These are phyloP conservation scores for Austroboletus festivus DNA, from an alignment of 768 basidiomycete species.

Conservation along the genomic window DNA sequence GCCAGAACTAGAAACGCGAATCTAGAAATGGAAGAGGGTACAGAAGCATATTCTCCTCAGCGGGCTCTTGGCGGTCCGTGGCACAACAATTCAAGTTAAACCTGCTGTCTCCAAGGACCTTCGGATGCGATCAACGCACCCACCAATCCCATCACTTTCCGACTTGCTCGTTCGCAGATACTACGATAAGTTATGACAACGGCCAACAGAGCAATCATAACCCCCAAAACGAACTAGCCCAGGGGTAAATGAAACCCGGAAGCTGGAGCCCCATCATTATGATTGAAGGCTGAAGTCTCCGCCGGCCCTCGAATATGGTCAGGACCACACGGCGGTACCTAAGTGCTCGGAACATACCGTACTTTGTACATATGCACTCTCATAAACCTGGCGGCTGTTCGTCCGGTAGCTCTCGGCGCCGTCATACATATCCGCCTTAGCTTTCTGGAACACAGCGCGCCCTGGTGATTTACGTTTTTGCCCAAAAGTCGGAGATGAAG, in stretches of 20 bases:
- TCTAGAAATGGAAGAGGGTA: too few species aligned
- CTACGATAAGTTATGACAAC: background rate
- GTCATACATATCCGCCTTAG: background rate
- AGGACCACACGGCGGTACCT: background rate
- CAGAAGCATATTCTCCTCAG: too few species aligned
- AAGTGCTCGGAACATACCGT: background rate
- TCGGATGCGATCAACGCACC: too few species aligned
- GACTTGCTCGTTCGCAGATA: background rate
- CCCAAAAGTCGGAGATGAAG: background rate
- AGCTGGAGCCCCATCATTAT: too few species aligned
- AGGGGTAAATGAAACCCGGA: background rate
- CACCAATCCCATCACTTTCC: too few species aligned
- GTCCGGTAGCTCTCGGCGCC: background rate
- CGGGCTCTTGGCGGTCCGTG: background rate
- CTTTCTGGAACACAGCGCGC: background rate
- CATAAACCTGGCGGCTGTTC: background rate
- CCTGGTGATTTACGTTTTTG: constrained; percentile 22
- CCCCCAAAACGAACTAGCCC: background rate
- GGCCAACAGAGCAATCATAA: background rate
- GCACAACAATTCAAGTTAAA: too few species aligned
- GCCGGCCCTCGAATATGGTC: background rate
- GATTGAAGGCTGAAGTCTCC: background rate
- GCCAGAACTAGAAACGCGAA: too few species aligned
- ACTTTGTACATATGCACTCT: background rate
- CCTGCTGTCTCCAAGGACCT: too few species aligned